Conservation (phyloP, 2,329 filamentous ascomycete species). For the Amphichorda felina region DNA sequence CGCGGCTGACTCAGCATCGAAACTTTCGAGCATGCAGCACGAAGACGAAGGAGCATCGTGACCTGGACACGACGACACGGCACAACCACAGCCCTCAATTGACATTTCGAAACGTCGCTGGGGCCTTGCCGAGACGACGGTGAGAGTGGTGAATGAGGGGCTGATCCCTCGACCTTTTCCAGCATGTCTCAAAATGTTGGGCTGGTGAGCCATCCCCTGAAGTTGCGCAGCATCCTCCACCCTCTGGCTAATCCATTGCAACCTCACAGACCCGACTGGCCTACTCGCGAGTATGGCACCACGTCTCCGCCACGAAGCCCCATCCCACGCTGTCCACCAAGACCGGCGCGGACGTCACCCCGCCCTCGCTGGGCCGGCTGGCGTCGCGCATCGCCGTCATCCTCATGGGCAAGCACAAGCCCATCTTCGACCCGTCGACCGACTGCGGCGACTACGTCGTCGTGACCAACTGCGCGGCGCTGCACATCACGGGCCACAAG, state of each 20-base stretch:
- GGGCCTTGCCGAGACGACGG: neutral
- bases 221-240: conserved; percentile 2
- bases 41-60: neutral
- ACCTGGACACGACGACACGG: neutral
- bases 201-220: conserved; percentile 37
- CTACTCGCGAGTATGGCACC: conserved; percentile 94
- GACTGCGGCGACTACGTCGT: conserved; percentile 99
- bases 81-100: neutral
- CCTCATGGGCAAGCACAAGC: conserved; percentile 98
- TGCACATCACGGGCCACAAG: conserved; percentile 87
- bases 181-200: conserved; percentile 72
- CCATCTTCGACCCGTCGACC: conserved; percentile 91
- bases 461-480: conserved; percentile 74
- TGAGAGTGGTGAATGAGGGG: conserved; percentile 6
- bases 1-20: neutral
- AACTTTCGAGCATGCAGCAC: neutral
- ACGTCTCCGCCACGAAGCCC: conserved; percentile 58
- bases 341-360: conserved; percentile 36
- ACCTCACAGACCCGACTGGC: conserved; percentile 89
- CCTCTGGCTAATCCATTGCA: neutral
- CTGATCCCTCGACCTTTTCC: conserved; percentile 10
- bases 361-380: conserved; percentile 78
- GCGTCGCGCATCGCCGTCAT: conserved; percentile 77
- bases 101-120: neutral
- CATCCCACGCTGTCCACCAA: conserved; percentile 49